A percentile compares a stretch with the other conserved stretches of the same genome.
These are phyloP conservation scores for Alternaria sp. DNA, from an alignment of 2,329 filamentous ascomycete species.

Conservation along the genomic window DNA sequence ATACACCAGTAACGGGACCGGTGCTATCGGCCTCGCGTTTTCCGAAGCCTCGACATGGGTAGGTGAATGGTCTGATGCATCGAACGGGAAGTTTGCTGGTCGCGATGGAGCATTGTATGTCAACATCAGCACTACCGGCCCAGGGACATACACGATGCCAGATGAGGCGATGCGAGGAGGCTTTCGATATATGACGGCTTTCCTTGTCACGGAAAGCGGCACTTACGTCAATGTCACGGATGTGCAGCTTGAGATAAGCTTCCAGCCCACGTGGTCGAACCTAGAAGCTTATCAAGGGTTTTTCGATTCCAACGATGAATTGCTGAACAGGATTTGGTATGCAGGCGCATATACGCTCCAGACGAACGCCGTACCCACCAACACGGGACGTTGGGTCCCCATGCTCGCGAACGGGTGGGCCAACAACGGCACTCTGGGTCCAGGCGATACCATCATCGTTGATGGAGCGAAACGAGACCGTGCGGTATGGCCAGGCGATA, in stretches of 20 bases:
- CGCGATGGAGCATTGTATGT: slow-evolving; percentile 55
- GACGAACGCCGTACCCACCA: slow-evolving; percentile 43
- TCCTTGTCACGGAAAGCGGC: slow-evolving; percentile 47
- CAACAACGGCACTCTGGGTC: slow-evolving; percentile 44
- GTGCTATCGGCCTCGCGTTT: slow-evolving; percentile 49
- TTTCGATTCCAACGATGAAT: slow-evolving; percentile 39
- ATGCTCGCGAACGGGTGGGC: slow-evolving; percentile 37
- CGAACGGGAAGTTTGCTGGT: slow-evolving; percentile 49
- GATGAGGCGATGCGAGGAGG: slow-evolving; percentile 56
- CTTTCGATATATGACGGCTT: slow-evolving; percentile 61
- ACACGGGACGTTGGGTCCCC: slow-evolving; percentile 40
- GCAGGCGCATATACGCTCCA: slow-evolving; percentile 54
- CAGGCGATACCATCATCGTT: slow-evolving; percentile 43
- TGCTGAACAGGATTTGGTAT: slow-evolving; percentile 65
- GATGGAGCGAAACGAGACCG: slow-evolving; percentile 51
- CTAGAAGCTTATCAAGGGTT: slow-evolving; percentile 50
- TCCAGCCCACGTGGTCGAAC: slow-evolving; percentile 59
- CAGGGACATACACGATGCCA: slow-evolving; percentile 53
- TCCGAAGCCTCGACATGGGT: slow-evolving; percentile 53
- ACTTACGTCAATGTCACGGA: slow-evolving; percentile 47
- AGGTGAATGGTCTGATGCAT: slow-evolving; percentile 53
- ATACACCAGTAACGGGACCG: slow-evolving; percentile 53
- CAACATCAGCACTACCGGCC: slow-evolving; percentile 44
- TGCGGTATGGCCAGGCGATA: slow-evolving; percentile 43
- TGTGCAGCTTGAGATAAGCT: slow-evolving; percentile 53